These are phyloP conservation scores for Urochloa ruziziensis DNA, from an alignment of 176 grass and related monocot genomes.

Conservation along the genomic window DNA sequence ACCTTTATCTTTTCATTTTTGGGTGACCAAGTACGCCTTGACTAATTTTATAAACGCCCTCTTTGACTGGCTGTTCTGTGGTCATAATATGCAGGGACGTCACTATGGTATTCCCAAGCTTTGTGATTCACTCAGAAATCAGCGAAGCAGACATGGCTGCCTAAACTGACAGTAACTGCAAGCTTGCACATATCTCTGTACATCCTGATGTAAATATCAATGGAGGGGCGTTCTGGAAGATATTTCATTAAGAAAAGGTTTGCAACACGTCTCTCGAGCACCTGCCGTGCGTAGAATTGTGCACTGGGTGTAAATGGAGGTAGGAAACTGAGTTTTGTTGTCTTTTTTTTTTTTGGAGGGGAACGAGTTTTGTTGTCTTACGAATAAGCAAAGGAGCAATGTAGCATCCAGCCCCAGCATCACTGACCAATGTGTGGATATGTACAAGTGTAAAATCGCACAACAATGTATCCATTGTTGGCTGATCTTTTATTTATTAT, in stretches of 20 bases:
- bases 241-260: not conserved
- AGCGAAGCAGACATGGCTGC: constrained; percentile 32
- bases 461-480: not conserved
- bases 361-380: not conserved
- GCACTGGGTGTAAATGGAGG: not conserved
- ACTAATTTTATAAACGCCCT: not conserved
- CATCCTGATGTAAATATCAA: not conserved
- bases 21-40: not conserved
- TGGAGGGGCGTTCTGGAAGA: not conserved
- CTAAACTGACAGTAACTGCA: not conserved
- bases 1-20: not conserved
- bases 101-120: constrained; percentile 41
- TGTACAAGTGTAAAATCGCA: not conserved
- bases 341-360: no score
- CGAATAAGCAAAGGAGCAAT: not conserved
- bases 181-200: not conserved
- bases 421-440: not conserved
- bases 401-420: not conserved
- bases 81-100: constrained; percentile 30
- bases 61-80: not conserved
- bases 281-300: not conserved
- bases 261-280: not conserved
- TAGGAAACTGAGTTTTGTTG: not conserved
- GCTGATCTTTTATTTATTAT: not conserved
- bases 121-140: constrained; percentile 39